Evolutionary conservation across 805 yeast genomes (phyloP), one percentile per base, ranked within the genome.

Genomic region (Metschnikowia sp.): DNA sequence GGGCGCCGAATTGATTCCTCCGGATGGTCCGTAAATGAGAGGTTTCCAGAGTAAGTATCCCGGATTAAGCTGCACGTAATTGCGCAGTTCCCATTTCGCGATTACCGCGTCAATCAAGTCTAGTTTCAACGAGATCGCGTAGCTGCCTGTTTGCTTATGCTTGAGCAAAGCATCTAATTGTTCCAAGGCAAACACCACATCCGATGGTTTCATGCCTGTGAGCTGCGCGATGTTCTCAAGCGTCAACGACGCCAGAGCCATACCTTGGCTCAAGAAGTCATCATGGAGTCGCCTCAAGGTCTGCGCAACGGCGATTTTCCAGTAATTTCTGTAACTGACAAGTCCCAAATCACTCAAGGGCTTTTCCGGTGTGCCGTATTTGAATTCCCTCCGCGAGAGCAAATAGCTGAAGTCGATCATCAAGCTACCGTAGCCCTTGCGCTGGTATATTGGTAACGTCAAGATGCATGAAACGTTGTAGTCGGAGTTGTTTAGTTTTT

Each of bases 291-390:
- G 48, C 30, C 51, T 53, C 18, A 86, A 65, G 38, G 70, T 73
- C 36, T 67, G 74, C 9, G 94, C 76, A 26, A 89, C 68, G 4
- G 84, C 73, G 1, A 81, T 68, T 55, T 79, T 84, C 98, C 98
- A 94, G 64, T 86, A 92, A 56, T 82, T 86, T 52, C 95, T 71
- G 64, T 92, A 94, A 50, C 97, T 86, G 30, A 86, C 65, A 42
- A 90, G 68, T 0, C 99, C 99, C 45, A 92, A 69, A 53, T 86
- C 91, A 55, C 94, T 84, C 48, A 92, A 72, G 0, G 99, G 99
- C 60, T 91, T 92, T 59, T 94, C 99, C 0, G 99, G 99, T 0
- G 97, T 87, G 0, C 98, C 99, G 47, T 78, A 77, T 52, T 83
- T 84, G 56, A 77, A 82, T 62, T 92, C 97, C 48, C 80, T 75